Percentiles rank a stretch among this genome's conserved stretches.
Evolutionary conservation across 352 stramenopile species (phyloP).

Genomic region (Thraustochytrium sp.): DNA sequence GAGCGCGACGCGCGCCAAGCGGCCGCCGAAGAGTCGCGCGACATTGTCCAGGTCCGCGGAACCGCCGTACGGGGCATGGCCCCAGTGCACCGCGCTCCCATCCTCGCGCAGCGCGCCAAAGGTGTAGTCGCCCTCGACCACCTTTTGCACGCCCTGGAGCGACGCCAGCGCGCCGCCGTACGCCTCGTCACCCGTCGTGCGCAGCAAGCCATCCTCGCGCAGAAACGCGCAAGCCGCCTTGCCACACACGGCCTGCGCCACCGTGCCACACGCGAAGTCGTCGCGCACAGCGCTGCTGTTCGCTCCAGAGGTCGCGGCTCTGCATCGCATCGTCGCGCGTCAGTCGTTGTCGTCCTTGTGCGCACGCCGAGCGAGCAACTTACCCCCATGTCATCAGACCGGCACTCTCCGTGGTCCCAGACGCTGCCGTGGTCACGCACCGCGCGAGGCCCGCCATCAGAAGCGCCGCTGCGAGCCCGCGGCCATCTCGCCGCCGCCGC

Average conservation of each 20-base stretch:
- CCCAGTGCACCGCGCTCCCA: not conserved
- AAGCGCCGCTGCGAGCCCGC: too few species aligned
- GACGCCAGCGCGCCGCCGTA: too few species aligned
- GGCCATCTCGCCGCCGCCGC: too few species aligned
- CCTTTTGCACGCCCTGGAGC: not conserved
- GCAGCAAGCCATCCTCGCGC: not conserved
- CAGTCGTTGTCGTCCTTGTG: too few species aligned
- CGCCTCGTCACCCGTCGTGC: not conserved
- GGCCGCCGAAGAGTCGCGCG: not conserved
- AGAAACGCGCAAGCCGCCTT: not conserved
- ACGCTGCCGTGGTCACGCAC: not conserved
- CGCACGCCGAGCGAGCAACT: too few species aligned
- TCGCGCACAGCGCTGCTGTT: not conserved
- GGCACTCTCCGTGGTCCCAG: not conserved
- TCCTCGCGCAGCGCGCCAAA: not conserved
- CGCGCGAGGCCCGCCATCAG: too few species aligned
- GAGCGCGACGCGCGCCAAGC: not conserved
- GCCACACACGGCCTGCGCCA: not conserved
- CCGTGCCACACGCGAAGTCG: not conserved
- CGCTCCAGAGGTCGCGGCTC: not conserved
- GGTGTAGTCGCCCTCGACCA: not conserved
- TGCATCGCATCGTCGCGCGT: too few species aligned
- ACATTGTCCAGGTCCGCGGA: not conserved
- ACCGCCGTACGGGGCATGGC: not conserved
- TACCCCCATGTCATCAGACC: not conserved